phyloP scores from a whole-genome alignment of 1,284 basidiomycete genomes.

The Rhodotorula sp. region DNA sequence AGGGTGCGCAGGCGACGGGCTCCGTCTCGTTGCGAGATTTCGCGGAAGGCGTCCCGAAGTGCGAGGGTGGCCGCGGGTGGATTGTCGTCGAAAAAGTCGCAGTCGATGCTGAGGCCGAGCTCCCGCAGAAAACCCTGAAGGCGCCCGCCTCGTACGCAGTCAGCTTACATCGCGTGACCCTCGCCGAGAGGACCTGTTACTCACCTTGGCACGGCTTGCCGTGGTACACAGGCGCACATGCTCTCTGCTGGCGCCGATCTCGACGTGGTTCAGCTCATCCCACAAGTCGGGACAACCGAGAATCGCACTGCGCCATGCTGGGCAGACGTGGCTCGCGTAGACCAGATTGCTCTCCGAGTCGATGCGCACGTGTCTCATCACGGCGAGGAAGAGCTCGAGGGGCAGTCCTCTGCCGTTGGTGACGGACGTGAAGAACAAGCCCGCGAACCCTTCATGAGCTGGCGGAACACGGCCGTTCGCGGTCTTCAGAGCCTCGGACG shows the following conservation, averaged over 20 bases:
- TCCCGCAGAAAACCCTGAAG: neutral
- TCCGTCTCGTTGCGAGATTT: slow-evolving; percentile 7
- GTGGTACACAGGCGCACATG: slow-evolving; percentile 13
- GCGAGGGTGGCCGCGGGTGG: neutral
- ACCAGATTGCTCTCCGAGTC: neutral
- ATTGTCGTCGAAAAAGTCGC: neutral
- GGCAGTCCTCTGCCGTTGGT: slow-evolving; percentile 1
- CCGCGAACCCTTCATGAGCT: slow-evolving; percentile 14
- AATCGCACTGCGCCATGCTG: slow-evolving; percentile 20
- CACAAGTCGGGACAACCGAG: slow-evolving; percentile 13
- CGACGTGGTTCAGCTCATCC: slow-evolving; percentile 4
- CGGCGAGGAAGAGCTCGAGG: slow-evolving; percentile 20
- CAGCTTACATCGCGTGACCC: neutral
- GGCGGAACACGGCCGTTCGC: neutral
- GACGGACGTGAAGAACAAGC: slow-evolving; percentile 17
- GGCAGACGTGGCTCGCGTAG: slow-evolving; percentile 15
- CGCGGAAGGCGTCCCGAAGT: slow-evolving; percentile 6
- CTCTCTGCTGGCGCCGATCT: neutral
- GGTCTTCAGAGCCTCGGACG: neutral
- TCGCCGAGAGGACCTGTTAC: neutral
- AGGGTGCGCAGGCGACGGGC: slow-evolving; percentile 10
- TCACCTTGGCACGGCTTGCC: slow-evolving; percentile 15
- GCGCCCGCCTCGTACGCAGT: neutral
- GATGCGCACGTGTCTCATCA: slow-evolving; percentile 10
- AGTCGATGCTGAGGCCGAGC: neutral